These are phyloP conservation scores for Pinus albicaulis DNA, from an alignment of 75 land plant species.

Conservation along the genomic window DNA sequence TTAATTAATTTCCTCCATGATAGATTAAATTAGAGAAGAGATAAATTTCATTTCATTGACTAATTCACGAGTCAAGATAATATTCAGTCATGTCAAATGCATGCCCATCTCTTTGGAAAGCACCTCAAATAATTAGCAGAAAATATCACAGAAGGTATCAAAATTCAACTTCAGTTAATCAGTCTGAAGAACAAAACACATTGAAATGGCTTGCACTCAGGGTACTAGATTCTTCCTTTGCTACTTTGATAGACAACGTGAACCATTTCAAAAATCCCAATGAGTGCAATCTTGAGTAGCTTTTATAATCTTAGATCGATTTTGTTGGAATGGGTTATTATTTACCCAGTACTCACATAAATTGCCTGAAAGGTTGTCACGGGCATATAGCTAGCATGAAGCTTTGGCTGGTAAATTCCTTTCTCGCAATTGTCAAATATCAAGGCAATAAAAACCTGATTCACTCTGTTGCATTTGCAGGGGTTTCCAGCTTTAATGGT, in stretches of 20 bases:
- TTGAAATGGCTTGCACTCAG: too few relatives aligned
- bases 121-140: not conserved
- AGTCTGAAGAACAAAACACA: too few relatives aligned
- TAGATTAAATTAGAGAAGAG: too few relatives aligned
- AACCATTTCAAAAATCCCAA: not conserved
- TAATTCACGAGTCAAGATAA: too few relatives aligned
- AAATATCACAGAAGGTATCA: not conserved
- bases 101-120: not conserved
- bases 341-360: not conserved
- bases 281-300: not conserved
- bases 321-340: not conserved
- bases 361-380: not conserved
- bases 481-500: conserved; percentile 44
- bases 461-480: conserved; percentile 12
- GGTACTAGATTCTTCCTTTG: too few relatives aligned
- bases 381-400: not conserved
- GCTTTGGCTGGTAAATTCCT: not conserved
- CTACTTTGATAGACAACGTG: not conserved
- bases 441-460: not conserved
- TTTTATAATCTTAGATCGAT: not conserved
- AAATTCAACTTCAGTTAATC: too few relatives aligned
- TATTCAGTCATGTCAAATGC: not conserved
- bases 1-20: too few relatives aligned
- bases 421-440: not conserved
- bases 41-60: too few relatives aligned